A percentile compares a stretch with the other conserved stretches of the same genome.
phyloP scores from a whole-genome alignment of 2,329 filamentous ascomycete genomes.

The Alternaria brassicae region DNA sequence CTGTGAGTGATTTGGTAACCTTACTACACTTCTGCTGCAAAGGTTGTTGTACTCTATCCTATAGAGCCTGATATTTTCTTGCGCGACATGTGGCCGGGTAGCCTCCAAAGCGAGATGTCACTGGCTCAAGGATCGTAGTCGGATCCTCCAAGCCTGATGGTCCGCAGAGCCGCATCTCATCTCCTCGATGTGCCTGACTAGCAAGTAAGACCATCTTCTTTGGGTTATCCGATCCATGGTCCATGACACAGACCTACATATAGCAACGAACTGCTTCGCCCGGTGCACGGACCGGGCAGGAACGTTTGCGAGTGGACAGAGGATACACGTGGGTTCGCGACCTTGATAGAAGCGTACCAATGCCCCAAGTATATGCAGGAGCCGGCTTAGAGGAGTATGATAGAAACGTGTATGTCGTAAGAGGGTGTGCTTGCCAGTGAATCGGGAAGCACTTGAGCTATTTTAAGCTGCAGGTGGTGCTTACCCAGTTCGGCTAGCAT shows the following conservation, averaged over 20 bases:
- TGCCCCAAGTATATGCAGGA: neutral
- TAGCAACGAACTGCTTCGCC: neutral
- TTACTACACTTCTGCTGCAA: neutral
- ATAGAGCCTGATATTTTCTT: too few species aligned
- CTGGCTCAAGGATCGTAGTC: neutral
- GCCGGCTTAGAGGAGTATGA: neutral
- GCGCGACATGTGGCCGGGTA: neutral
- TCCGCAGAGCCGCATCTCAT: neutral
- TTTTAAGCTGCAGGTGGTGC: neutral
- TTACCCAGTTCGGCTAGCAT: neutral
- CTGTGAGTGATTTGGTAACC: neutral
- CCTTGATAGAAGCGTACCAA: neutral
- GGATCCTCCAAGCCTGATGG: neutral
- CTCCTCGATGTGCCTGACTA: neutral
- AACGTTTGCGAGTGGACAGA: neutral
- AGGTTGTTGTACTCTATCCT: too few species aligned
- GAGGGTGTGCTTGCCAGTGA: neutral
- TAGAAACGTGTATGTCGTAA: neutral
- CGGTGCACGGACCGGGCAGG: neutral
- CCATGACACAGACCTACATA: neutral
- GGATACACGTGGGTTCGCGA: neutral
- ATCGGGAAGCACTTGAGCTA: neutral
- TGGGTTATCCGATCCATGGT: neutral
- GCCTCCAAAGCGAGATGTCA: neutral
- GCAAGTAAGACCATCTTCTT: neutral